These are phyloP conservation scores for Penicillium herquei DNA, from an alignment of 495 filamentous ascomycete genomes.

Conservation along the genomic window DNA sequence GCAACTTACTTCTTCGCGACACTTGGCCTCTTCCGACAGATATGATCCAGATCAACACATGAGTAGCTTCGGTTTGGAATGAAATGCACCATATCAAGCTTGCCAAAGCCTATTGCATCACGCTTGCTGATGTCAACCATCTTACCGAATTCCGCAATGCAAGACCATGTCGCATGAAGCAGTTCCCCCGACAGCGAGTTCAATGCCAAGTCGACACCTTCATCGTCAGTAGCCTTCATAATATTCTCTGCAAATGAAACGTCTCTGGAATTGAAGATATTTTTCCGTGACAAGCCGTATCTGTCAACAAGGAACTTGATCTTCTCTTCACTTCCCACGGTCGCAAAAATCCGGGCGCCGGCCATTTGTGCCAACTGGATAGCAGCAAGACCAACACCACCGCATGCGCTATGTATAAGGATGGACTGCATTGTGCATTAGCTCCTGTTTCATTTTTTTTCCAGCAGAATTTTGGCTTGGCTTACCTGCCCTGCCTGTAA, in stretches of 20 bases:
- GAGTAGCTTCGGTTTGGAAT: conserved; percentile 21
- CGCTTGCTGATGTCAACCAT: conserved; percentile 36
- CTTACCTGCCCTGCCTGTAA: conserved; percentile 16
- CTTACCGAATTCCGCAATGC: conserved; percentile 24
- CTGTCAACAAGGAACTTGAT: conserved; percentile 20
- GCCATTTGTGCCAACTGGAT: conserved; percentile 21
- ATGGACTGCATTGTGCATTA: not conserved
- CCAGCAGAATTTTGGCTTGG: too few species aligned
- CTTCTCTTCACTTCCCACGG: conserved; percentile 41
- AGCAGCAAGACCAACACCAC: conserved; percentile 26
- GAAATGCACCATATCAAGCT: conserved; percentile 36
- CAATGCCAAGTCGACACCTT: conserved; percentile 26
- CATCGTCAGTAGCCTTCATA: conserved; percentile 4
- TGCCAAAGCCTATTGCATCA: conserved; percentile 24
- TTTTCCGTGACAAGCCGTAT: conserved; percentile 13
- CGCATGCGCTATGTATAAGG: conserved; percentile 20
- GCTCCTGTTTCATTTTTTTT: too few species aligned
- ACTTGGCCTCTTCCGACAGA: not conserved
- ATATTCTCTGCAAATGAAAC: conserved; percentile 5
- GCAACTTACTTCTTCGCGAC: conserved; percentile 10
- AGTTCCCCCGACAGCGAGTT: conserved; percentile 27
- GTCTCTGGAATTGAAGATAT: conserved; percentile 16
- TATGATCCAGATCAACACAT: conserved; percentile 19
- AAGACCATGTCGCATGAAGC: conserved; percentile 24
- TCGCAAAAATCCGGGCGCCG: conserved; percentile 23